Base-by-base conservation (phyloP, 2,329 filamentous ascomycete genomes). In the Talaromyces albobiverticillius region DNA sequence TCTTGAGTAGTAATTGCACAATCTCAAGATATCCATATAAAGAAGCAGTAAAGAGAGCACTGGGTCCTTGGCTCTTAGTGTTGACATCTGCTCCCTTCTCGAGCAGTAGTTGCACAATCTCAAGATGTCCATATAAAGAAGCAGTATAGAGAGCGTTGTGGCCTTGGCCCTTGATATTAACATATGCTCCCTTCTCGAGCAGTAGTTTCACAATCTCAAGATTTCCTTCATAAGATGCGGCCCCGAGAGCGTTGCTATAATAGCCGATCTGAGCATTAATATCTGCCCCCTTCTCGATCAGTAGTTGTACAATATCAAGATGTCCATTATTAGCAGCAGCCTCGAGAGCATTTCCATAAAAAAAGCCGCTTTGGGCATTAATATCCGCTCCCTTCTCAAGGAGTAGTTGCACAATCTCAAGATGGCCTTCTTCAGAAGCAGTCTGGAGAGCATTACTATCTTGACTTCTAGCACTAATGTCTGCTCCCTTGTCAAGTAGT, bases 1-100 rank as follows among this genome's bases (percentile, higher is more conserved):
- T 23, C 2, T 57, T 32, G 3, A 57, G 34, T 23, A 57, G 34
- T 26, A 51, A 11, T 16, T 46, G 22, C 6, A 57, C 57, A 26
- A 54, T 55, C 20, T 42, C 38, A 46, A 29, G 26, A 47, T 47
- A 13, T 34, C 45, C 45, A 11, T 18, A 4, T 13, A 29, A 29
- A 29, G 25, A 32, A 29, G 45, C 45, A 40, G 36, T n/a, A 2
- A 16, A 10, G 16, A 40, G 36, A 40, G 36, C 36, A 40, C 18
- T 40, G 36, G 5, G 10, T 5, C 26, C 26, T 29, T 10, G 5
- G 10, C 26, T 29, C 26, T 29, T 5, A 29, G 26, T 10, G 10
- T 29, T 29, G 26, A 29, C 26, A 10, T 29, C 26, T 29, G 26
- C 26, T 10, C 26, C 26, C 26, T 29, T 29, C 10, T 29, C 10